Conservation (phyloP, 2,329 filamentous ascomycete genomes). For the Hypoxylon sp. region DNA sequence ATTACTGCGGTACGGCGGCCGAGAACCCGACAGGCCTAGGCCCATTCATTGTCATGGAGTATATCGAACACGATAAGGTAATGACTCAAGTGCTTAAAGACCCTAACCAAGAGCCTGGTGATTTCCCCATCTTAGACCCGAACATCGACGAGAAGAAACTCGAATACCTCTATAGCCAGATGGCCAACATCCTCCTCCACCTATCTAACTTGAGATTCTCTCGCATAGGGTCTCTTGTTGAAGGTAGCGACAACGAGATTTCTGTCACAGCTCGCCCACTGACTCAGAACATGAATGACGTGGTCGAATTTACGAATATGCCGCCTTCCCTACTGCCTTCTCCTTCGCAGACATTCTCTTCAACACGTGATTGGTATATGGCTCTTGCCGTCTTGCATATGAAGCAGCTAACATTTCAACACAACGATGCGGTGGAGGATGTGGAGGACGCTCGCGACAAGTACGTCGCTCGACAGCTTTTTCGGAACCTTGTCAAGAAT, state of each 20-base stretch:
- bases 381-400: conserved; percentile 61
- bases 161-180: conserved; percentile 56
- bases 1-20: conserved; percentile 51
- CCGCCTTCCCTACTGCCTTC: conserved; percentile 36
- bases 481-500: conserved; percentile 54
- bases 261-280: conserved; percentile 56
- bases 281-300: conserved; percentile 61
- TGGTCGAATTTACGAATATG: conserved; percentile 49
- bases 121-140: conserved; percentile 53
- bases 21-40: conserved; percentile 56
- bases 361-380: conserved; percentile 57
- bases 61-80: conserved; percentile 52
- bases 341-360: conserved; percentile 47
- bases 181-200: conserved; percentile 60
- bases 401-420: conserved; percentile 58
- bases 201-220: conserved; percentile 55
- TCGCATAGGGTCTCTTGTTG: conserved; percentile 58
- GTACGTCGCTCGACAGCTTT: conserved; percentile 60
- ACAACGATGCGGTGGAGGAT: conserved; percentile 56
- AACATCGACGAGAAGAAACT: conserved; percentile 55
- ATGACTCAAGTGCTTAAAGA: conserved; percentile 47
- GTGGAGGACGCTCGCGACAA: conserved; percentile 61
- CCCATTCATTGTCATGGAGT: conserved; percentile 59
- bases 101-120: background rate
- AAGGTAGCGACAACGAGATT: conserved; percentile 48